Percentiles rank a stretch among this genome's conserved stretches.
phyloP scores from a whole-genome alignment of 2,329 filamentous ascomycete species.

The Fusarium protoensiforme region DNA sequence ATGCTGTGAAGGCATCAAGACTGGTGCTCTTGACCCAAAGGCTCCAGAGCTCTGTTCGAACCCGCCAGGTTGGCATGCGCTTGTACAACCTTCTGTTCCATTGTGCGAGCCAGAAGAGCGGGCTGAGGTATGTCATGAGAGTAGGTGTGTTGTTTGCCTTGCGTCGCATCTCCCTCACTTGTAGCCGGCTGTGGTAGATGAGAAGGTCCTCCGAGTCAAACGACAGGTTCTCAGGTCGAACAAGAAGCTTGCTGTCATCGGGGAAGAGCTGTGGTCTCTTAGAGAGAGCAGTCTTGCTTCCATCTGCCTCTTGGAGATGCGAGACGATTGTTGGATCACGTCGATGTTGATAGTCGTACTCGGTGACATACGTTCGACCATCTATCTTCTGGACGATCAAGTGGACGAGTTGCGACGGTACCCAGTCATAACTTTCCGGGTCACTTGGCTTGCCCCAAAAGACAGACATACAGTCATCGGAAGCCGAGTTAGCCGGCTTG shows the following conservation, averaged over 20 bases:
- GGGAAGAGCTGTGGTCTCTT: conserved; percentile 16
- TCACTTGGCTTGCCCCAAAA: conserved; percentile 34
- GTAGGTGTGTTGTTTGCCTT: conserved; percentile 2
- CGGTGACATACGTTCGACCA: conserved; percentile 15
- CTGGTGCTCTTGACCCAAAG: conserved; percentile 20
- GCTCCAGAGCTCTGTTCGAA: conserved; percentile 32
- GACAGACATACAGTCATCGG: conserved; percentile 18
- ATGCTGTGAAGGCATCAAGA: conserved; percentile 28
- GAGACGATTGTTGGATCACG: conserved; percentile 23
- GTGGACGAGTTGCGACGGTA: conserved; percentile 22
- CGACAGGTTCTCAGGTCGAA: conserved; percentile 17
- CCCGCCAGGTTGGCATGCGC: conserved; percentile 28
- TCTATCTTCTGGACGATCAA: conserved; percentile 19
- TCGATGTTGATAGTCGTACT: conserved; percentile 32
- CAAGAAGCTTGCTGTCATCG: conserved; percentile 1
- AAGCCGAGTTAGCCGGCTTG: background rate
- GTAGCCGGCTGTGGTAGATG: conserved; percentile 21
- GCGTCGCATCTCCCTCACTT: conserved; percentile 14
- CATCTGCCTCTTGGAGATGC: conserved; percentile 9
- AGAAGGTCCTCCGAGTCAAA: conserved; percentile 22
- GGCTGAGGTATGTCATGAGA: background rate
- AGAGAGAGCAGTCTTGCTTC: conserved; percentile 16
- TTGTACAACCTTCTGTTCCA: conserved; percentile 27
- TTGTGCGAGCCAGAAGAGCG: background rate
- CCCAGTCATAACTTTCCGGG: conserved; percentile 29